Percentiles rank a stretch among this genome's conserved stretches.
These are phyloP conservation scores for Hypericum perforatum DNA, from an alignment of 345 rosid genomes.

Conservation along the genomic window DNA sequence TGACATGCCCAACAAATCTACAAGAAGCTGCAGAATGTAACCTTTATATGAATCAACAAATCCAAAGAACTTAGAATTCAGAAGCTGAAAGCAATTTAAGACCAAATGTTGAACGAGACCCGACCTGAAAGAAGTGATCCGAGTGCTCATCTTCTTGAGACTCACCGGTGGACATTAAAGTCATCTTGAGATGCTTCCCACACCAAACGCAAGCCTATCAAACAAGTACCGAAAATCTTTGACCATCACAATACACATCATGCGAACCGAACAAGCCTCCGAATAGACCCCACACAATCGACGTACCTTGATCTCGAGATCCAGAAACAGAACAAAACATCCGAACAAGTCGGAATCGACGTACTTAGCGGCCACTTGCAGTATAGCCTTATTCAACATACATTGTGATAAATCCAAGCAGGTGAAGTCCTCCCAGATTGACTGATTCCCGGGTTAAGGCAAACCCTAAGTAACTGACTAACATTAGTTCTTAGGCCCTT, in stretches of 20 bases:
- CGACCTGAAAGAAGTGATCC: slow-evolving; percentile 53
- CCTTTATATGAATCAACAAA: slow-evolving; percentile 12
- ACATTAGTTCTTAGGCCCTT: neutral
- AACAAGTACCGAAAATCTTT: slow-evolving; percentile 9
- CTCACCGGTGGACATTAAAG: slow-evolving; percentile 59
- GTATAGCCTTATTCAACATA: slow-evolving; percentile 53
- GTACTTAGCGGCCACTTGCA: slow-evolving; percentile 50
- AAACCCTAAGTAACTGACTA: neutral
- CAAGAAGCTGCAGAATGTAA: slow-evolving; percentile 59
- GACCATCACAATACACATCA: neutral
- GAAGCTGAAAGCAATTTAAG: too few species aligned
- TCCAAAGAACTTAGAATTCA: neutral
- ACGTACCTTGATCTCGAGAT: slow-evolving; percentile 58
- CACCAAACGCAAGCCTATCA: slow-evolving; percentile 72
- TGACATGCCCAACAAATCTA: slow-evolving; percentile 48
- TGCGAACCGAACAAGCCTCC: neutral
- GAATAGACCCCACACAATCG: neutral
- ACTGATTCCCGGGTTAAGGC: slow-evolving; percentile 44
- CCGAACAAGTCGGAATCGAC: slow-evolving; percentile 36
- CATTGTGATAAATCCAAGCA: slow-evolving; percentile 87
- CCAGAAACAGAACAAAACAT: slow-evolving; percentile 35
- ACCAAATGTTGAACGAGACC: too few species aligned
- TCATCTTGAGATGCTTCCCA: slow-evolving; percentile 79
- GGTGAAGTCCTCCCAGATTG: slow-evolving; percentile 78
- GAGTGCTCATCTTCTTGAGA: slow-evolving; percentile 88